Evolutionary conservation across 2,329 filamentous ascomycete genomes (phyloP), one percentile per base, ranked within the genome.

Genomic region (Triangularia setosa): DNA sequence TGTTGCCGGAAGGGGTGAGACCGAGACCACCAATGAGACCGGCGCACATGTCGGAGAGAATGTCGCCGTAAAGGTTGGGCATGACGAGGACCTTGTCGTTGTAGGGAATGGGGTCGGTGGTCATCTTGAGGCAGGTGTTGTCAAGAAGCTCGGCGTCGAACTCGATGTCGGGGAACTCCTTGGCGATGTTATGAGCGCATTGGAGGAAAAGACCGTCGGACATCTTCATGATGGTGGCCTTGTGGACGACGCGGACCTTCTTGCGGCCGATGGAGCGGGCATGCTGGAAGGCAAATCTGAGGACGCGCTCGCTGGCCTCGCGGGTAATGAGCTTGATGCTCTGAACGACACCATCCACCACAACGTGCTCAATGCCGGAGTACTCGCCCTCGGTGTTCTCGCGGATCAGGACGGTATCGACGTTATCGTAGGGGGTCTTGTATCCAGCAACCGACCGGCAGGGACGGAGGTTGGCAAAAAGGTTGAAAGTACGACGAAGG

Each of bases 201-300:
- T 86, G 91, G 72, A 99, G 87, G 89, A 99, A 99, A 68, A 99
- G 91, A 82, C 95, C 95, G 79, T 99, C 95, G 77, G 90, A 94
- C 92, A 97, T 96, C 89, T 99, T 99, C 95, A 99, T 99, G 84
- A 99, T 99, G 77, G 95, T 98, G 79, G 95, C 95, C 88, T 99
- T 99, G 90, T 99, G 95, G 69, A 98, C 93, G 66, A 93, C 94
- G 76, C 93, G 92, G 75, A 98, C 94, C 90, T 97, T 97, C 78
- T 88, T 93, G 84, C 92, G 91, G 81, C 93, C 93, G 75, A 97
- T 90, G 73, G 92, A 87, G 80, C 95, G 86, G 72, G 95, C 95
- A 79, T 99, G 93, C 83, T 99, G 94, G 89, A 99, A 99, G 74
- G 96, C 95, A 79, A 93, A 99, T 77, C 93, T 90, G 71, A 98